Conservation (phyloP, 1,139 yeast genomes). For the Candida smagusa region DNA sequence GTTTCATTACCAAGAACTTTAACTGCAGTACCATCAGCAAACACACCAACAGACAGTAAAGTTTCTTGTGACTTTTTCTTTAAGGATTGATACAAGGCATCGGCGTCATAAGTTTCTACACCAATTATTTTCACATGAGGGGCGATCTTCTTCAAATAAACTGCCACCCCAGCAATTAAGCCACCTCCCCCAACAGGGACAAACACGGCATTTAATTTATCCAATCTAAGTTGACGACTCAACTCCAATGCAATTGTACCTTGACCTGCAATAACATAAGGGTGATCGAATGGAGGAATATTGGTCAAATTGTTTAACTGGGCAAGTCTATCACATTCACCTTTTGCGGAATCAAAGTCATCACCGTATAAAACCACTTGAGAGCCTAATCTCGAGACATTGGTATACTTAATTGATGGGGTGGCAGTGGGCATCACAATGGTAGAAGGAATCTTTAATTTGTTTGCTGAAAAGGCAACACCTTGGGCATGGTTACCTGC, state of each 20-base stretch:
- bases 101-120: conserved; percentile 94
- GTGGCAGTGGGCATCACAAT: conserved; percentile 98
- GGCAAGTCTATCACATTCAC: conserved; percentile 74
- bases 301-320: conserved; percentile 72
- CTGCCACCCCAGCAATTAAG: conserved; percentile 82
- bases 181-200: conserved; percentile 99
- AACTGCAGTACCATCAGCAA: conserved; percentile 99
- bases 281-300: conserved; percentile 97
- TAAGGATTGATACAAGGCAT: conserved; percentile 80
- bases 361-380: conserved; percentile 92
- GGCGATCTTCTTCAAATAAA: conserved; percentile 90
- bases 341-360: conserved; percentile 90
- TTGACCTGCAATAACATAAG: conserved; percentile 98
- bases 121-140: conserved; percentile 96
- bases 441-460: conserved; percentile 85
- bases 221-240: conserved; percentile 77
- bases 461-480: conserved; percentile 87
- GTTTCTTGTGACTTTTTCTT: conserved; percentile 50
- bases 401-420: conserved; percentile 88
- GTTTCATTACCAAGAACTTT: conserved; percentile 87
- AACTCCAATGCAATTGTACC: conserved; percentile 96
- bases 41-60: conserved; percentile 80
- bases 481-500: conserved; percentile 99
- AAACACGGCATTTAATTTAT: conserved; percentile 80
- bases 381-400: conserved; percentile 88